These are phyloP conservation scores for Fraxinus paxiana DNA, from an alignment of 305 asterid genomes.

Conservation along the genomic window DNA sequence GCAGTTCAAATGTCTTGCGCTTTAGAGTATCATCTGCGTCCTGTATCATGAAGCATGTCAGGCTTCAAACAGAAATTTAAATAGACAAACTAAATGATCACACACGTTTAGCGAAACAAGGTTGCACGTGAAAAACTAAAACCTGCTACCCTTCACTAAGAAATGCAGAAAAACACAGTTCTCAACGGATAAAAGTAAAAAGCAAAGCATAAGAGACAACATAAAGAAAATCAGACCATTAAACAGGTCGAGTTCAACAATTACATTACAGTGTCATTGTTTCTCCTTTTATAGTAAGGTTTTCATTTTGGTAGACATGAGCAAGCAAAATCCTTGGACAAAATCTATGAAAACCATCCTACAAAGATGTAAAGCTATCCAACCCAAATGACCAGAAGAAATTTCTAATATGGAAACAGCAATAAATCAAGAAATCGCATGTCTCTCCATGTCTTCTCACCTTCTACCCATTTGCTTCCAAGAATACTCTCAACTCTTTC, in stretches of 20 bases:
- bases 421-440: neutral
- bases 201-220: neutral
- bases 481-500: neutral
- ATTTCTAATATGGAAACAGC: neutral
- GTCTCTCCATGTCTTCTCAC: neutral
- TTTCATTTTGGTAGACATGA: neutral
- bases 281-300: neutral
- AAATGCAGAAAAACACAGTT: neutral
- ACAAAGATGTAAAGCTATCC: neutral
- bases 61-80: constrained; percentile 14
- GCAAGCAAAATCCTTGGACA: neutral
- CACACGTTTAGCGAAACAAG: neutral
- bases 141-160: neutral
- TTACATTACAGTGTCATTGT: neutral
- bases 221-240: neutral
- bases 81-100: neutral
- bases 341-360: neutral
- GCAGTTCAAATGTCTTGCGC: constrained; percentile 55
- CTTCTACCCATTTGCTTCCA: neutral
- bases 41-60: constrained; percentile 41
- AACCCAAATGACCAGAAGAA: neutral
- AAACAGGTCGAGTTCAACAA: neutral
- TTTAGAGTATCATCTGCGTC: constrained; percentile 97
- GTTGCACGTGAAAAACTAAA: neutral
- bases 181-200: neutral